These are phyloP conservation scores for Myotisia sp. DNA, from an alignment of 2,329 filamentous ascomycete species.

Conservation along the genomic window DNA sequence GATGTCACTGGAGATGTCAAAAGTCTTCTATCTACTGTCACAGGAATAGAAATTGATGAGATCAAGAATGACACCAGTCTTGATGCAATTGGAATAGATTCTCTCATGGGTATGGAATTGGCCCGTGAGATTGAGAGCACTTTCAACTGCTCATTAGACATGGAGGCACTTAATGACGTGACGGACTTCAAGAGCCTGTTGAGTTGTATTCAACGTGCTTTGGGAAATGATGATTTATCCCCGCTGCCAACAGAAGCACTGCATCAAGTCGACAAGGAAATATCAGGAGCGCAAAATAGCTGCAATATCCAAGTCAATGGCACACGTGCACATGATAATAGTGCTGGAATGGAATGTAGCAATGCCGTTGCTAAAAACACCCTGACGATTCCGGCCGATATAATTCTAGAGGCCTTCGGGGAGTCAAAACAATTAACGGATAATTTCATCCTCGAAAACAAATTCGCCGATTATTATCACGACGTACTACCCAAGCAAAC, in stretches of 20 bases:
- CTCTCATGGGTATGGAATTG: slow-evolving; percentile 34
- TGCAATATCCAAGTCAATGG: background rate
- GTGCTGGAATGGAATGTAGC: too few relatives aligned
- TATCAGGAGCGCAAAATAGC: background rate
- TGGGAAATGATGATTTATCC: background rate
- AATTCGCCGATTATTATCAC: slow-evolving; percentile 4
- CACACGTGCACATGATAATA: background rate
- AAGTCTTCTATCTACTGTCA: slow-evolving; percentile 1
- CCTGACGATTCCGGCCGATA: slow-evolving; percentile 1
- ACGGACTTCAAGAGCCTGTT: slow-evolving; percentile 5
- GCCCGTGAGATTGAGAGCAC: slow-evolving; percentile 7
- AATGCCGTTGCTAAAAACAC: too few relatives aligned
- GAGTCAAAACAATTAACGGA: slow-evolving; percentile 6
- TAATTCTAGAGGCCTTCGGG: slow-evolving; percentile 4
- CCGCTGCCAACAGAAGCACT: background rate
- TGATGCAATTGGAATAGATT: slow-evolving; percentile 38
- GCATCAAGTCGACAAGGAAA: background rate
- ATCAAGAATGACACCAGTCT: slow-evolving; percentile 26
- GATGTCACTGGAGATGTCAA: slow-evolving; percentile 3
- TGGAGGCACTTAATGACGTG: slow-evolving; percentile 4
- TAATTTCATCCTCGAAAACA: slow-evolving; percentile 4
- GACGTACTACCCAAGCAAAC: slow-evolving; percentile 4
- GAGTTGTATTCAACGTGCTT: slow-evolving; percentile 3
- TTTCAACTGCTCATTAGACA: slow-evolving; percentile 6
- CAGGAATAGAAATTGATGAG: slow-evolving; percentile 14